Percentiles rank a stretch among this genome's conserved stretches.
Evolutionary conservation across 192 early-diverging fungal genomes (phyloP).

Genomic region (Glomus cerebriforme): DNA sequence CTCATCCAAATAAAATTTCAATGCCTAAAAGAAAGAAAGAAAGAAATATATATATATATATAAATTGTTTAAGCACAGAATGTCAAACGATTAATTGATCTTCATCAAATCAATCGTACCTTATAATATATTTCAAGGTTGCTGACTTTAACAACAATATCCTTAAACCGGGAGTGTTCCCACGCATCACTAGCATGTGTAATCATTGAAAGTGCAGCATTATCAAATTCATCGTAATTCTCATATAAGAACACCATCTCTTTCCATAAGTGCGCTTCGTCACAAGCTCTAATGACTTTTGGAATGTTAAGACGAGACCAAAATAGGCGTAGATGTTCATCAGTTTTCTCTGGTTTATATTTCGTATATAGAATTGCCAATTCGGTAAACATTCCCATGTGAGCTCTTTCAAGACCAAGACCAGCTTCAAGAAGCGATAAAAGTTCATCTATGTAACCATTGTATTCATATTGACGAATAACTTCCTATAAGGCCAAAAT

Average conservation of each 20-base stretch:
- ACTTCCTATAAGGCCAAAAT: slow-evolving; percentile 49
- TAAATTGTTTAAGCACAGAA: background rate
- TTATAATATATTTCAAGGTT: slow-evolving; percentile 99
- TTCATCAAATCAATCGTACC: slow-evolving; percentile 36
- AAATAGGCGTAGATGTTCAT: slow-evolving; percentile 97
- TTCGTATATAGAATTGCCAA: slow-evolving; percentile 97
- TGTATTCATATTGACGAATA: slow-evolving; percentile 83
- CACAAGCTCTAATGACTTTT: slow-evolving; percentile 96
- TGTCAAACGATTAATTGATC: background rate
- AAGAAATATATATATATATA: background rate
- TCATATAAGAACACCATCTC: slow-evolving; percentile 98
- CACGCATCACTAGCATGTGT: slow-evolving; percentile 92
- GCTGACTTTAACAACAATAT: slow-evolving; percentile 94
- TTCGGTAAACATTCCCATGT: slow-evolving; percentile 99
- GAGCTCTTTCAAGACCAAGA: slow-evolving; percentile 94
- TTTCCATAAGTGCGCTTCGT: slow-evolving; percentile 92
- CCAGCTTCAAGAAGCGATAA: slow-evolving; percentile 91
- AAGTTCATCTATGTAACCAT: slow-evolving; percentile 90
- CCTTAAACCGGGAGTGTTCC: slow-evolving; percentile 97
- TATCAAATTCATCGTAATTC: slow-evolving; percentile 99
- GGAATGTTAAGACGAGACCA: slow-evolving; percentile 98
- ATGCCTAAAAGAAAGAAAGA: slow-evolving; percentile 48
- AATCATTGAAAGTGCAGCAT: slow-evolving; percentile 95
- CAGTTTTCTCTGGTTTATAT: slow-evolving; percentile 91
- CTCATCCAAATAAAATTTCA: slow-evolving; percentile 95